A percentile compares a stretch with the other conserved stretches of the same genome.
Conservation (phyloP, 495 filamentous ascomycete species). For the Xylaria venustula region DNA sequence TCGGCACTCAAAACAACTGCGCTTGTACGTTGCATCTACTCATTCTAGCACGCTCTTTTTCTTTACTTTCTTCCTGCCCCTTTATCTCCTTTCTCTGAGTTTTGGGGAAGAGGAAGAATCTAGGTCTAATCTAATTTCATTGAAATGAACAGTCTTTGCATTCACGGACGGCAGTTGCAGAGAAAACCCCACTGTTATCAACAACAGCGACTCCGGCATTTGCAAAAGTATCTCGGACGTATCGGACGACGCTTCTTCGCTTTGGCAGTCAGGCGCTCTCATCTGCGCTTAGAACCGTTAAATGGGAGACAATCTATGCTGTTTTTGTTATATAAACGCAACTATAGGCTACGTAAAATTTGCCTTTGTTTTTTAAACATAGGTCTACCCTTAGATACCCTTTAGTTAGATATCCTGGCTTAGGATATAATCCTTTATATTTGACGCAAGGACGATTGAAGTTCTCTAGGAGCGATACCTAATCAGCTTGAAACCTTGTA, state of each 20-base stretch:
- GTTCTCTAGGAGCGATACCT: too few species aligned
- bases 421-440: too few species aligned
- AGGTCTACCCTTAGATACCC: too few species aligned
- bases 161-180: slow-evolving; percentile 2
- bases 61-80: neutral
- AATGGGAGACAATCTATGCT: neutral
- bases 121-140: slow-evolving; percentile 4
- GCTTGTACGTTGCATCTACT: slow-evolving; percentile 2
- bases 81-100: neutral
- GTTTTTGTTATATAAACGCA: too few species aligned
- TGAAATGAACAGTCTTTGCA: slow-evolving; percentile 8
- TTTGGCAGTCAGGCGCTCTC: slow-evolving; percentile 4
- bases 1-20: slow-evolving; percentile 1
- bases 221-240: slow-evolving; percentile 5
- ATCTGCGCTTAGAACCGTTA: slow-evolving; percentile 7
- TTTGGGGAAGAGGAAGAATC: neutral
- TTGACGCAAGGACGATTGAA: too few species aligned
- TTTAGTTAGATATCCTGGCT: too few species aligned
- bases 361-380: too few species aligned
- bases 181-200: slow-evolving; percentile 7
- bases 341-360: too few species aligned
- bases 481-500: too few species aligned
- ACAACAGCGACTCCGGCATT: neutral
- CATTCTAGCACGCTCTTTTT: neutral
- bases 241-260: neutral